Base-by-base conservation (phyloP, 345 rosid genomes). In the Cardiospermum halicacabum region DNA sequence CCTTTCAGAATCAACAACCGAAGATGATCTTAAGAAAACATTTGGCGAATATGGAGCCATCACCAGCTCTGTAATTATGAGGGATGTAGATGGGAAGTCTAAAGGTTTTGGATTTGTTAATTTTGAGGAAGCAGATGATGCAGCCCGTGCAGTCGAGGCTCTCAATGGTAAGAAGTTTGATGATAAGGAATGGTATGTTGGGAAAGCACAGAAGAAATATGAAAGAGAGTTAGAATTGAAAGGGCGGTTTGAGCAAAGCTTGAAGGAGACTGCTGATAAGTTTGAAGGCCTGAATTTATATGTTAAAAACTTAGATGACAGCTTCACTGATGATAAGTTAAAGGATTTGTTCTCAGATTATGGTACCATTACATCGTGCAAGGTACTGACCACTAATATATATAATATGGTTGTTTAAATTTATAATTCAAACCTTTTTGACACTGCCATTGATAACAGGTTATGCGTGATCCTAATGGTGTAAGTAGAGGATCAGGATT, bases 401-500 rank as follows among this genome's bases (percentile, higher is more conserved):
- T 45, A 32, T 54, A 11, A 19, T 22, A 36, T 34, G 31, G 31
- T 21, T 18, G 28, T 6, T 13, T 51, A 9, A 28, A 43, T 36
- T 21, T 39, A 24, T 28, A 40, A 1, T 18, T 31, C 18, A 6
- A n/a, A 16, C 26, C 28, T 40, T 26, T 26, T 16, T 15, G 45
- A 65, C 19, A 64, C 32, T 27, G 10, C 28, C 31, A 36, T 8
- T 13, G 25, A 62, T 40, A 45, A 56, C 74, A 86, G 96, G 89
- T 89, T 69, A 86, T 86, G 89, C 72, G 83, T 16, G 96, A 89
- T 42, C 92, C 90, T 25, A 86, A 75, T 64, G 87, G 89, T 65
- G 69, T 82, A 53, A 89, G 94, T 75, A 79, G 80, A 65, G 94
- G 94, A 54, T 87, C 93, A 0, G 96, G 91, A n/a, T 89, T 90